Evolutionary conservation across 2,329 filamentous ascomycete genomes (phyloP).

Genomic region (Pseudomassariella vexata): DNA sequence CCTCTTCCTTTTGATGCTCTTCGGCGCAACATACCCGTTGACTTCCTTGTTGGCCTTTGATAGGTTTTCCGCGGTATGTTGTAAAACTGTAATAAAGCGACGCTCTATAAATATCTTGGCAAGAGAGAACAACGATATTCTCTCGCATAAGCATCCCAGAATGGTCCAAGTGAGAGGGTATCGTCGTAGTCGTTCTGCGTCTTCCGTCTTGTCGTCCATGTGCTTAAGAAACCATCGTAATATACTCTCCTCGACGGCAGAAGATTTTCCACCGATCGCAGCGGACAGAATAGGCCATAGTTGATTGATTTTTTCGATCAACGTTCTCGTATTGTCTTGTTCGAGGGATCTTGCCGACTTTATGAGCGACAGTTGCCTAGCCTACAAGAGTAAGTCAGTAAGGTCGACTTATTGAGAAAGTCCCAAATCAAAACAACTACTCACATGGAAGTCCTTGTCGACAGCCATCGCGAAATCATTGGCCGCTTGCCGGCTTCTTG

Average conservation of each 20-base stretch:
- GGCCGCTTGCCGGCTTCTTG: slow-evolving; percentile 14
- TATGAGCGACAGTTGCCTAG: slow-evolving; percentile 35
- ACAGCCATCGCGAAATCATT: slow-evolving; percentile 9
- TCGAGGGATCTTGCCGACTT: slow-evolving; percentile 50
- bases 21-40: slow-evolving; percentile 21
- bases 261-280: slow-evolving; percentile 35
- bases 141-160: slow-evolving; percentile 51
- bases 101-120: slow-evolving; percentile 67
- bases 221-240: slow-evolving; percentile 59
- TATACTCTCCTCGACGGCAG: slow-evolving; percentile 51
- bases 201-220: slow-evolving; percentile 43
- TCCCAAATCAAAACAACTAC: too few species aligned
- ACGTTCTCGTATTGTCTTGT: slow-evolving; percentile 37
- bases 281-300: slow-evolving; percentile 44
- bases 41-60: slow-evolving; percentile 23
- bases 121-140: slow-evolving; percentile 64
- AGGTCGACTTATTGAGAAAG: neutral
- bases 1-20: slow-evolving; percentile 47
- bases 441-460: slow-evolving; percentile 8
- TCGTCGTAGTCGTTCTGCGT: slow-evolving; percentile 46
- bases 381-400: slow-evolving; percentile 11
- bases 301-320: slow-evolving; percentile 40
- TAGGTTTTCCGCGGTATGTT: slow-evolving; percentile 58
- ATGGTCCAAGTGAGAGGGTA: slow-evolving; percentile 57
- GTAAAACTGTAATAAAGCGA: slow-evolving; percentile 60